A percentile compares a stretch with the other conserved stretches of the same genome.
These are phyloP conservation scores for Claviceps spartinae DNA, from an alignment of 2,329 filamentous ascomycete genomes.

Conservation along the genomic window DNA sequence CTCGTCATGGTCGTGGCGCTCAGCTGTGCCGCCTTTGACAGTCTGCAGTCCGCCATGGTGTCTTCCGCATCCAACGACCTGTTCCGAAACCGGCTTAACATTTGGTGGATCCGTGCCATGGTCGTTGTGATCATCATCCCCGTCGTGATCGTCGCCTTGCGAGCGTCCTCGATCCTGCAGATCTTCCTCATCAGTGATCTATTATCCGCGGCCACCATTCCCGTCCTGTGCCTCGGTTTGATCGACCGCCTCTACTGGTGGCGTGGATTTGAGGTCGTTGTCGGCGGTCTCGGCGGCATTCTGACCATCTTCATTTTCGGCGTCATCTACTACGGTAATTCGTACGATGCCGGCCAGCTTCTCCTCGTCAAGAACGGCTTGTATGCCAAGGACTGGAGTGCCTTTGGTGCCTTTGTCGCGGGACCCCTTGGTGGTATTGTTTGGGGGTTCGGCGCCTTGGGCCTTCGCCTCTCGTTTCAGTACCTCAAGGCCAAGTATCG, in stretches of 20 bases:
- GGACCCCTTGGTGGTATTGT: slow-evolving; percentile 63
- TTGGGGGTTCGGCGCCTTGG: slow-evolving; percentile 53
- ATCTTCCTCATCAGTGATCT: slow-evolving; percentile 76
- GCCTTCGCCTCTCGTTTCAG: slow-evolving; percentile 43
- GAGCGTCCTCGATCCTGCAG: slow-evolving; percentile 60
- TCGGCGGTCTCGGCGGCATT: slow-evolving; percentile 64
- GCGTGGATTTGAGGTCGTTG: slow-evolving; percentile 68
- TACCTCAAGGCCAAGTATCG: slow-evolving; percentile 41
- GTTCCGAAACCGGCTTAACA: slow-evolving; percentile 67
- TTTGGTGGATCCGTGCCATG: slow-evolving; percentile 56
- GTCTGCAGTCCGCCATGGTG: slow-evolving; percentile 70
- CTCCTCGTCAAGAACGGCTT: slow-evolving; percentile 61
- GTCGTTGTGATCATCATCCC: slow-evolving; percentile 65
- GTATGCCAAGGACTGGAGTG: slow-evolving; percentile 67
- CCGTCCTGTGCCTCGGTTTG: slow-evolving; percentile 61
- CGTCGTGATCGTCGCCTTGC: slow-evolving; percentile 59
- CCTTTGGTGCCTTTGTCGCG: slow-evolving; percentile 70
- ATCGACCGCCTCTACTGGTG: slow-evolving; percentile 59
- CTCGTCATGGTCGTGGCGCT: slow-evolving; percentile 69
- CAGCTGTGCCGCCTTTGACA: slow-evolving; percentile 68
- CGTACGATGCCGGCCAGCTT: slow-evolving; percentile 47
- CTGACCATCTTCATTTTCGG: slow-evolving; percentile 73
- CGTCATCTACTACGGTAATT: slow-evolving; percentile 61
- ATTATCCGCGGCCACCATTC: slow-evolving; percentile 62
- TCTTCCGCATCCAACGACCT: slow-evolving; percentile 75